phyloP scores from a whole-genome alignment of 257 asterid species.

The Scutellaria baicalensis region DNA sequence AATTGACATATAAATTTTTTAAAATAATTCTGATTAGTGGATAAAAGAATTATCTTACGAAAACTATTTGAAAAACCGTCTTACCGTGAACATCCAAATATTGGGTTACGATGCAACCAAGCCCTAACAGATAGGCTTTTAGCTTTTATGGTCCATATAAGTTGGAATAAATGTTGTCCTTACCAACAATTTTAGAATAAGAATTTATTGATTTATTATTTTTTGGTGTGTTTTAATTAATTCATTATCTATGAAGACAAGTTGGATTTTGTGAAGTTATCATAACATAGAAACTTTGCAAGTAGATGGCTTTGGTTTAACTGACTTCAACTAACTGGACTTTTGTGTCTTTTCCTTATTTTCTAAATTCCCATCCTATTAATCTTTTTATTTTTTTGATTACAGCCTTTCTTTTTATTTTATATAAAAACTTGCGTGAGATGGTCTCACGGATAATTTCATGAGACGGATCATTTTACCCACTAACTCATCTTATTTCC shows the following conservation, averaged over 20 bases:
- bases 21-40: too few species aligned
- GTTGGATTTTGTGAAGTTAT: conserved; percentile 23
- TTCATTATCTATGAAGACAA: conserved; percentile 18
- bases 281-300: conserved; percentile 16
- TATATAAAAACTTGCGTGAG: not conserved
- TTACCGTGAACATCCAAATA: too few species aligned
- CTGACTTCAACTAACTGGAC: conserved; percentile 55
- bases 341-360: conserved; percentile 3
- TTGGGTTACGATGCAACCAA: too few species aligned
- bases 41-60: too few species aligned
- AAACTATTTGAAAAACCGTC: too few species aligned
- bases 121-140: conserved; percentile 30
- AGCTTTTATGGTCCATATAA: conserved; percentile 31
- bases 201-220: not conserved
- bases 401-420: not conserved
- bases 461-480: too few species aligned
- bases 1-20: too few species aligned
- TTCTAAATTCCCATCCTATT: not conserved
- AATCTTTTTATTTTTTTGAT: not conserved
- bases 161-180: conserved; percentile 26
- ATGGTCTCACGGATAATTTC: not conserved
- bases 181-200: not conserved
- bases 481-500: too few species aligned
- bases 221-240: not conserved
- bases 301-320: conserved; percentile 58